Evolutionary conservation across 495 filamentous ascomycete genomes (phyloP), one percentile per base, ranked within the genome.

Genomic region (Tirmania nivea): DNA sequence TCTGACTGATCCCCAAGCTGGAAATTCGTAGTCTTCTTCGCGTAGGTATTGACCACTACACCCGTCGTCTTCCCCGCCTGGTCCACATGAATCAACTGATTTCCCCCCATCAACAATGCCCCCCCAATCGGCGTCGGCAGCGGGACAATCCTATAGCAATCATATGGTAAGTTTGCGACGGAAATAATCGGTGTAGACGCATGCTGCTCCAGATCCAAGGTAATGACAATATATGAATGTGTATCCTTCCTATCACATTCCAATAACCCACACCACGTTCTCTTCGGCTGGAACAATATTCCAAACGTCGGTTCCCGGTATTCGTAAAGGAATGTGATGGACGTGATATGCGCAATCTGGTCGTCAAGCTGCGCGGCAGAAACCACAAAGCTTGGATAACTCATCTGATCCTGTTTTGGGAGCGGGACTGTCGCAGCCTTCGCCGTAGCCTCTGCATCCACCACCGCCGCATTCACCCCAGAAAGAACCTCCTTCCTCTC

Each of bases 231-330:
- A 66, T 94, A 99, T 45, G 79, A 80, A 49, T 90, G 70, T 56
- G 79, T 75, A 68, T 96, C 92, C 59, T 81, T 87, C 56, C 88
- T 75, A 62, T 87, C 84, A 53, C 54, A 59, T 11, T 74, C 69
- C 21, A 85, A 65, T 58, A 94, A 70, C 3, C 84, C 78, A 55
- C 70, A 71, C 31, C 86, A 87, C 20, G 83, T 83, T 53, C 74
- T 69, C 53, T 73, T 67, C 50, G 78, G 77, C 1, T 85, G 81
- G 53, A 86, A 92, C 47, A 97, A 68, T 57, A 97, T 86, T 36
- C 90, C 90, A 68, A 99, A 94, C 1, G 90, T 95, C 25, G 90
- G 90, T 67, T 94, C 90, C 55, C 90, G 80, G 66, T 96, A 99
- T 69, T 95, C 89, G 70, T 95, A 77, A 55, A 99, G 73, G 67